Evolutionary conservation across 2,329 filamentous ascomycete genomes (phyloP), one percentile per base, ranked within the genome.

Genomic region (Xylariaceae sp.): DNA sequence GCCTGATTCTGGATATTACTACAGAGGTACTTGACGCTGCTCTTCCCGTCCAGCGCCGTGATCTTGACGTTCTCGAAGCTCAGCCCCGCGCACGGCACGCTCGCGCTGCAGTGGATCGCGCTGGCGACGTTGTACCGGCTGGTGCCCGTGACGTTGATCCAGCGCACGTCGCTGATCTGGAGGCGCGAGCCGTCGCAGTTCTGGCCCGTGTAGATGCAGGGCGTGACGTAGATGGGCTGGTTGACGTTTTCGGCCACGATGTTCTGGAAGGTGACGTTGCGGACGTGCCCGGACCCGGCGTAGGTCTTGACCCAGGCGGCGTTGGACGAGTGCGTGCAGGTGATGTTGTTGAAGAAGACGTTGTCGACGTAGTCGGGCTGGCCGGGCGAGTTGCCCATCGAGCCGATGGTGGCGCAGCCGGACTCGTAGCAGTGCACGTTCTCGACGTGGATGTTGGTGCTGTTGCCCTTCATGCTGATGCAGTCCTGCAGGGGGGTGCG

Each of bases 81-180:
- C 34, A 74, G 60, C 4, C 63, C 63, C 15, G 64, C 64, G 49
- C 71, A 75, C 13, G 71, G 72, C 28, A 62, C 62, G 2, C 56
- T 49, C 9, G 61, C 54, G 11, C 61, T 63, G 53, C 68, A 72
- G 53, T 73, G 68, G 34, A 74, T 69, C 4, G 65, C 69, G 6
- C 64, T 64, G 2, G 65, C 71, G 17, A 74, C 64, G 49, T 74
- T 73, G 47, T 73, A 74, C 24, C 66, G 57, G 43, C 64, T 67
- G 3, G 71, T 74, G 4, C 72, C 72, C 2, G 66, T 69, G 38
- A 75, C 64, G 49, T 75, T 76, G 42, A 69, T 63, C 68, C 69
- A 74, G 30, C 61, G 67, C 18, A 75, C 57, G 47, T 74, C 68
- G 29, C 59, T 60, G 42, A 75, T 73, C 38, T 66, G 56, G 31